Percentiles rank a stretch among this genome's conserved stretches.
phyloP scores from a whole-genome alignment of 225 moss, liverwort and hornwort species.

The Polytrichum commune region DNA sequence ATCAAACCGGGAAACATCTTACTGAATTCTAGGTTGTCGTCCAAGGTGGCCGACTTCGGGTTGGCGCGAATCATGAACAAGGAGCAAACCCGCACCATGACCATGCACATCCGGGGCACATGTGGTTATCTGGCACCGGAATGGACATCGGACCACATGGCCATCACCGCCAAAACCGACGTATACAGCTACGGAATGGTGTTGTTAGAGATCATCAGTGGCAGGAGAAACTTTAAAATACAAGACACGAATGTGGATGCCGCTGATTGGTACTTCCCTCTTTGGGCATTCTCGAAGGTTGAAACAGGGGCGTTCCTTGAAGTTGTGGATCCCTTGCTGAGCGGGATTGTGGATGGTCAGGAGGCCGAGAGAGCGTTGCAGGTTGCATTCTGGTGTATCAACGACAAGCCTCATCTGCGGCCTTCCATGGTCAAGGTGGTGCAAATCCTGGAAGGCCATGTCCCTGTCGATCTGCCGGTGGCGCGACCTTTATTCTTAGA shows the following conservation, averaged over 20 bases:
- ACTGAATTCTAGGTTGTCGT: constrained; percentile 26
- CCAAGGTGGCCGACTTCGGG: constrained; percentile 44
- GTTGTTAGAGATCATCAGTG: constrained; percentile 23
- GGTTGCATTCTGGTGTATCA: constrained; percentile 3
- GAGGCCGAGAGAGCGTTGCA: neutral
- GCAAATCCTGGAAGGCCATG: neutral
- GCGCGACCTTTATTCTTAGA: neutral
- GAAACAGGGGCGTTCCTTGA: constrained; percentile 6
- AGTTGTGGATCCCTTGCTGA: neutral
- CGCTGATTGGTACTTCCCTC: constrained; percentile 4
- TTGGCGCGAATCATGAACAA: constrained; percentile 29
- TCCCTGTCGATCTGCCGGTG: neutral
- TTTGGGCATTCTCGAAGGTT: constrained; percentile 15
- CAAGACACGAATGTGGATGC: neutral
- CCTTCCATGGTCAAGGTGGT: neutral
- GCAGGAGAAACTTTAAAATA: neutral
- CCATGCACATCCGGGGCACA: constrained; percentile 7
- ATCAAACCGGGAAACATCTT: constrained; percentile 45
- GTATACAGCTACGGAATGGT: constrained; percentile 37
- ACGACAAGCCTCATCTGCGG: constrained; percentile 3
- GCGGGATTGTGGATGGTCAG: neutral
- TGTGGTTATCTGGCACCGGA: constrained; percentile 25
- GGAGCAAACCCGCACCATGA: constrained; percentile 19
- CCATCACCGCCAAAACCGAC: constrained; percentile 26
- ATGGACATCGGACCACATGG: constrained; percentile 4